phyloP scores from a whole-genome alignment of 345 rosid genomes.

The Murraya koenigii region DNA sequence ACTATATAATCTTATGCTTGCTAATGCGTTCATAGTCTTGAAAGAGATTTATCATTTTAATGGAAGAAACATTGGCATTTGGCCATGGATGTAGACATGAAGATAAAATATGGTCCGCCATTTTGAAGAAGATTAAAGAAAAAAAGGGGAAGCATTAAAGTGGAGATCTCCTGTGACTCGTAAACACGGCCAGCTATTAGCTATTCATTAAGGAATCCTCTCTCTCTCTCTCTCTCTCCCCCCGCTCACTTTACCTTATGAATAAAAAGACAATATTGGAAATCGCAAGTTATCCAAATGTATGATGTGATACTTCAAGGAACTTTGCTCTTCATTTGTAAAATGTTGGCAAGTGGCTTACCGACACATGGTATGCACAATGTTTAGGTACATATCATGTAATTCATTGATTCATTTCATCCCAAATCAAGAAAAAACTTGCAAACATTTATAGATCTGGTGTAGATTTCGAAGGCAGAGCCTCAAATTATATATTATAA shows the following conservation, averaged over 20 bases:
- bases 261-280: neutral
- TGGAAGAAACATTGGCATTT: slow-evolving; percentile 3
- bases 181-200: slow-evolving; percentile 2
- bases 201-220: slow-evolving; percentile 1
- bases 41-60: slow-evolving; percentile 3
- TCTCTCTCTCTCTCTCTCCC: neutral
- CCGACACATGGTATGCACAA: neutral
- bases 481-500: too few relatives aligned
- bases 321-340: neutral
- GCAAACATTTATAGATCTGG: too few relatives aligned
- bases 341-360: neutral
- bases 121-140: neutral
- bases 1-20: neutral
- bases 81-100: neutral
- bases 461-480: too few relatives aligned
- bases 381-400: neutral
- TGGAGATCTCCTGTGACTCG: neutral
- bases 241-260: neutral
- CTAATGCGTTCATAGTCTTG: neutral
- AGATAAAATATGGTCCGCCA: slow-evolving; percentile 6
- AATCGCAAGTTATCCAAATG: neutral
- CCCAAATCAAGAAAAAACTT: neutral
- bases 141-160: neutral
- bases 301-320: neutral
- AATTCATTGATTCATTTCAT: neutral